Evolutionary conservation across 2,329 filamentous ascomycete genomes (phyloP).

Genomic region (Colletotrichum cuscutae): DNA sequence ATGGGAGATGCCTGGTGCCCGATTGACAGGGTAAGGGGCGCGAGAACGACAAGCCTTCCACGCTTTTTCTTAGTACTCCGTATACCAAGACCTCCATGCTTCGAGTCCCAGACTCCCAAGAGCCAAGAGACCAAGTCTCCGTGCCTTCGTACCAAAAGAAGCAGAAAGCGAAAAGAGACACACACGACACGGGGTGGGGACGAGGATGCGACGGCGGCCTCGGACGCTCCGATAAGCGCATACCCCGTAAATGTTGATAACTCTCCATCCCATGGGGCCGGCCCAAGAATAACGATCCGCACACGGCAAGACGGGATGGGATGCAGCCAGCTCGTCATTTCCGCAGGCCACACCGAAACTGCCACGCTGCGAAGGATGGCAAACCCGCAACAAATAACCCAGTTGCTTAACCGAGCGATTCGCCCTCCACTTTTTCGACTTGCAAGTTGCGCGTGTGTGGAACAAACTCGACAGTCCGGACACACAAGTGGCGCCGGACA

Average conservation of each 20-base stretch:
- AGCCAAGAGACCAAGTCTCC: conserved; percentile 6
- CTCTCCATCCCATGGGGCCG: background rate
- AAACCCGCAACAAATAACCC: background rate
- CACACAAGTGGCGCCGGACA: background rate
- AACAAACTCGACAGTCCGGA: background rate
- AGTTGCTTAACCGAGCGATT: conserved; percentile 15
- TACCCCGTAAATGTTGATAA: conserved; percentile 21
- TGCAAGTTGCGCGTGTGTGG: background rate
- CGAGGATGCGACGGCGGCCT: background rate
- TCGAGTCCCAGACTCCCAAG: background rate
- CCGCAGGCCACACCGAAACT: background rate
- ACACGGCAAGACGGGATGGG: background rate
- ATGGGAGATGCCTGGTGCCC: conserved; percentile 16
- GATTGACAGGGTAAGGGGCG: conserved; percentile 21
- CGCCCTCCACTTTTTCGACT: conserved; percentile 23
- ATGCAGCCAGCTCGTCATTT: conserved; percentile 14
- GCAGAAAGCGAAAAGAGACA: conserved; percentile 10
- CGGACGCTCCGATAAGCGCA: conserved; percentile 25
- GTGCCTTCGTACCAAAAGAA: background rate
- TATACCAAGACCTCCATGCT: background rate
- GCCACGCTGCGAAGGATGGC: background rate
- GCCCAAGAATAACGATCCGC: background rate
- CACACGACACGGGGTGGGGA: background rate
- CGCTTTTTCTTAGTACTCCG: conserved; percentile 1
- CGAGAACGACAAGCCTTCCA: conserved; percentile 20